phyloP scores from a whole-genome alignment of 352 stramenopile species.

The Pythium graminicola region DNA sequence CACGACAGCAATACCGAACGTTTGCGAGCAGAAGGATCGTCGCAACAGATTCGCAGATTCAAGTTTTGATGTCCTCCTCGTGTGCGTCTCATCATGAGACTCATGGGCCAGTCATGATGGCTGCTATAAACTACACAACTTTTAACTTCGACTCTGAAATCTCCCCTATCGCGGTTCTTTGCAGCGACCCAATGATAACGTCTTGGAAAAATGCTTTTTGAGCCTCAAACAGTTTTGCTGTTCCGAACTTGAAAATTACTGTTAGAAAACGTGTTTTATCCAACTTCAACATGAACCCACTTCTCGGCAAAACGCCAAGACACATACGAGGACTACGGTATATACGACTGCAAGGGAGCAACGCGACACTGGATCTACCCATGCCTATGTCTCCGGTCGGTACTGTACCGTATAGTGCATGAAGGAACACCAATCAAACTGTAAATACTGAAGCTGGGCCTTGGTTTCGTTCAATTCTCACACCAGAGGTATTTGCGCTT shows the following conservation, averaged over 20 bases:
- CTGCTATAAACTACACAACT: neutral
- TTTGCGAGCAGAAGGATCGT: slow-evolving; percentile 1
- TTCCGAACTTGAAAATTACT: neutral
- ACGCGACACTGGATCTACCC: too few species aligned
- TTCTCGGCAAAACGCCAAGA: neutral
- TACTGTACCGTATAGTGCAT: too few species aligned
- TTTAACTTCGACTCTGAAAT: neutral
- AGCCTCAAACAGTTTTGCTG: too few species aligned
- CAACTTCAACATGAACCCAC: slow-evolving; percentile 10
- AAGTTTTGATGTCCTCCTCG: neutral
- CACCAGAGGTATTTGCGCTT: too few species aligned
- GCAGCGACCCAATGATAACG: too few species aligned
- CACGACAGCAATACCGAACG: neutral
- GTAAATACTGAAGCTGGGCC: too few species aligned
- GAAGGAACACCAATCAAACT: too few species aligned
- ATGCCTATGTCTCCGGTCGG: too few species aligned
- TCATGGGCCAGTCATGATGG: neutral
- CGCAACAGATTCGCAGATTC: neutral
- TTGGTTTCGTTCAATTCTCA: too few species aligned
- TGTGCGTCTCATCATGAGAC: neutral
- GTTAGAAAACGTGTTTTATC: neutral
- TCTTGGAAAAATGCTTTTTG: slow-evolving; percentile 1
- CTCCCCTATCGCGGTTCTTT: too few species aligned
- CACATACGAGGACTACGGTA: neutral
- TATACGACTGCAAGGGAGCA: too few species aligned